Evolutionary conservation across 306 rosid species (phyloP).

Genomic region (cucumber (Cucumis sativus)): Cucumber_9930_V3 NC_026658.2:24732001-24732500

Average conservation of each 20-base stretch:
- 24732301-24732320: slow-evolving; percentile 21
- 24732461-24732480: slow-evolving; percentile 27
- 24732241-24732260: slow-evolving; percentile 31
- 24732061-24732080: slow-evolving; percentile 65
- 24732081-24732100: slow-evolving; percentile 48
- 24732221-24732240: neutral
- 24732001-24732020: neutral
- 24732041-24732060: slow-evolving; percentile 55
- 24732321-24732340: slow-evolving; percentile 16
- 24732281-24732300: slow-evolving; percentile 33
- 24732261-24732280: slow-evolving; percentile 33
- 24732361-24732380: slow-evolving; percentile 16
- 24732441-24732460: slow-evolving; percentile 12
- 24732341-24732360: slow-evolving; percentile 17
- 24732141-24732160: slow-evolving; percentile 27
- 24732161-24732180: slow-evolving; percentile 41
- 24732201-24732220: neutral
- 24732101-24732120: slow-evolving; percentile 32
- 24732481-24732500: slow-evolving; percentile 7
- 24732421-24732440: slow-evolving; percentile 31
- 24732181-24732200: neutral
- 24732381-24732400: slow-evolving; percentile 27
- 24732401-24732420: slow-evolving; percentile 38
- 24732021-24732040: slow-evolving; percentile 40
- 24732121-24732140: slow-evolving; percentile 42